phyloP scores from a whole-genome alignment of 192 early-diverging fungal species.

The Nowakowskiella sp. region DNA sequence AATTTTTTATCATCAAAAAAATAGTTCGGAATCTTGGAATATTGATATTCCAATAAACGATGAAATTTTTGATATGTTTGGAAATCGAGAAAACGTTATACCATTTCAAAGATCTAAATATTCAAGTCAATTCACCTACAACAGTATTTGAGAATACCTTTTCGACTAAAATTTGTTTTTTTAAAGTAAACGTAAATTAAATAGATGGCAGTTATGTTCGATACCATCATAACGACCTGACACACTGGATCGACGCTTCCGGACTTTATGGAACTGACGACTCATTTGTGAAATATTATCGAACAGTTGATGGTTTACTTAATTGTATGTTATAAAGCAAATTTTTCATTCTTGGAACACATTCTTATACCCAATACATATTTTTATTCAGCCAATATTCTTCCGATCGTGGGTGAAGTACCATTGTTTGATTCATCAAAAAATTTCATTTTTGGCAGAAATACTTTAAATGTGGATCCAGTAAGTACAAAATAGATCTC shows the following conservation, averaged over 20 bases:
- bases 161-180: too few relatives aligned
- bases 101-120: conserved; percentile 8
- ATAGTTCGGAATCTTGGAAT: background rate
- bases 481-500: conserved; percentile 16
- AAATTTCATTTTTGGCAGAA: conserved; percentile 3
- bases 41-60: conserved; percentile 20
- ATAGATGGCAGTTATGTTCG: background rate
- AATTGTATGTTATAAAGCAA: background rate
- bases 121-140: too few relatives aligned
- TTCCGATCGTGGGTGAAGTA: background rate
- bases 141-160: too few relatives aligned
- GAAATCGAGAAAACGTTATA: conserved; percentile 3
- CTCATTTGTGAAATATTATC: background rate
- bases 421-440: background rate
- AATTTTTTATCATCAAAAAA: conserved; percentile 2
- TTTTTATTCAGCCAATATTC: too few relatives aligned
- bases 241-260: conserved; percentile 22
- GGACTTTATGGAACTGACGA: conserved; percentile 18
- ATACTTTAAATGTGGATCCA: conserved; percentile 9
- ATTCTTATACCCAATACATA: conserved; percentile 4
- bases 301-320: conserved; percentile 5
- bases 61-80: conserved; percentile 19
- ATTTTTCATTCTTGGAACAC: conserved; percentile 12
- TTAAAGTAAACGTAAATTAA: too few relatives aligned
- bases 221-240: conserved; percentile 11